Base-by-base conservation (phyloP, 495 filamentous ascomycete genomes). In the Jackrogersella multiformis region DNA sequence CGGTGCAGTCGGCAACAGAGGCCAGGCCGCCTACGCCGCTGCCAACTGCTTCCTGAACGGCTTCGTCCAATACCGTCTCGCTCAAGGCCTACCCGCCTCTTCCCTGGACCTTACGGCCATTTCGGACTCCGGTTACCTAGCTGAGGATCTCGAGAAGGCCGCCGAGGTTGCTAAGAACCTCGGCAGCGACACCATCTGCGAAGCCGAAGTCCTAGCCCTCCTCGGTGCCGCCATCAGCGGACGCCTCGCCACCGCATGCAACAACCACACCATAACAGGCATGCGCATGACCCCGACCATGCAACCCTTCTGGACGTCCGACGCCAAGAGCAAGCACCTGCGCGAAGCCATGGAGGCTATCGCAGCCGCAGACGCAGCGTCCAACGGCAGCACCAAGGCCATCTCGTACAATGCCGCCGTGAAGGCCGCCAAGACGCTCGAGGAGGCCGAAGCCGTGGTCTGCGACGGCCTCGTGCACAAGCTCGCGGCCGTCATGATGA, bases 1-100 rank as follows among this genome's bases (percentile, higher is more conserved):
- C 12, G 86, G 84, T 34, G 77, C 84, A 5, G 78, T 89, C 28
- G 89, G 89, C 1, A 86, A 83, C 73, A 72, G 80, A 46, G 84
- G 85, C 0, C 89, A 92, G 74, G 81, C 86, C 2, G 85, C 86
- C 6, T 91, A 91, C 70, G 82, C 85, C 15, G 87, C 88, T 0
- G 86, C 85, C 20, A 90, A 89, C 70, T 83, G 84, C 49, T 90
- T 86, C 76, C 78, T 88, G 5, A 85, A 87, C 62, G 80, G 80
- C 0, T 74, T 87, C 24, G 79, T 80, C 0, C 81, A 82, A 55
- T 74, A 84, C 74, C 77, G 84, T 0, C 76, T 77, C 18, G 65
- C 75, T 0, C 77, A 70, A 30, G 82, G 81, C 4, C 74, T 83
- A 1, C 80, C 82, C 6, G 80, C 82, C 12, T 78, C 82, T 1